Percentiles rank a stretch among this genome's conserved stretches.
Conservation (phyloP, 805 yeast genomes). For the Isabelozyma rhagii region DNA sequence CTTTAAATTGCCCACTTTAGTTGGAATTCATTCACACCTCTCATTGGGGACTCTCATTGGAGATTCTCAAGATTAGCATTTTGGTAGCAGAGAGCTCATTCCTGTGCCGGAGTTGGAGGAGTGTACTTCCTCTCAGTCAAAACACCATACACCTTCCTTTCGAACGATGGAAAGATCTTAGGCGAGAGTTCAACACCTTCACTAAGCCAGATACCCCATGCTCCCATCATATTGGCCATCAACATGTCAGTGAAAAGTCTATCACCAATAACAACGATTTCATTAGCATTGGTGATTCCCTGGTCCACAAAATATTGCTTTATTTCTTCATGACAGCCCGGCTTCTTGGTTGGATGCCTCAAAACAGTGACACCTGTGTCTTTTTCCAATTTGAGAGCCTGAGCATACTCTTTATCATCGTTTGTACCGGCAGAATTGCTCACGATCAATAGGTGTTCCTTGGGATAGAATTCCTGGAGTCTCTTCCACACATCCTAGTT, state of each 20-base stretch:
- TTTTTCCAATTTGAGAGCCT: constrained; percentile 61
- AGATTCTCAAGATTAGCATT: no score
- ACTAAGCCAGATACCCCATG: constrained; percentile 78
- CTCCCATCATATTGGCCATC: constrained; percentile 93
- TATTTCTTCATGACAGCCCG: constrained; percentile 75
- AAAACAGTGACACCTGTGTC: constrained; percentile 68
- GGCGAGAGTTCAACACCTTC: constrained; percentile 67
- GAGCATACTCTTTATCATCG: constrained; percentile 58
- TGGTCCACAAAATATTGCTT: constrained; percentile 52
- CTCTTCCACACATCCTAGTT: constrained; percentile 45
- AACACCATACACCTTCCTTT: constrained; percentile 38
- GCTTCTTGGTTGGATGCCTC: constrained; percentile 73
- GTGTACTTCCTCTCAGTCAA: neutral
- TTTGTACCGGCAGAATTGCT: constrained; percentile 92
- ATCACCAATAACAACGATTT: constrained; percentile 88
- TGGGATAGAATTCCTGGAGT: constrained; percentile 58
- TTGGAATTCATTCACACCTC: no score
- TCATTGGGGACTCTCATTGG: no score
- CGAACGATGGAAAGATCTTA: constrained; percentile 50
- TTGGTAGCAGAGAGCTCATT: no score
- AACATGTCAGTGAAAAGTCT: constrained; percentile 85
- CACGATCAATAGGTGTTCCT: constrained; percentile 66
- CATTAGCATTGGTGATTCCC: constrained; percentile 46
- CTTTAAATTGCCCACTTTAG: no score
- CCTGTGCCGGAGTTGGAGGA: neutral